phyloP scores from a whole-genome alignment of 2,329 filamentous ascomycete species.

The Sclerotinia spermophila region DNA sequence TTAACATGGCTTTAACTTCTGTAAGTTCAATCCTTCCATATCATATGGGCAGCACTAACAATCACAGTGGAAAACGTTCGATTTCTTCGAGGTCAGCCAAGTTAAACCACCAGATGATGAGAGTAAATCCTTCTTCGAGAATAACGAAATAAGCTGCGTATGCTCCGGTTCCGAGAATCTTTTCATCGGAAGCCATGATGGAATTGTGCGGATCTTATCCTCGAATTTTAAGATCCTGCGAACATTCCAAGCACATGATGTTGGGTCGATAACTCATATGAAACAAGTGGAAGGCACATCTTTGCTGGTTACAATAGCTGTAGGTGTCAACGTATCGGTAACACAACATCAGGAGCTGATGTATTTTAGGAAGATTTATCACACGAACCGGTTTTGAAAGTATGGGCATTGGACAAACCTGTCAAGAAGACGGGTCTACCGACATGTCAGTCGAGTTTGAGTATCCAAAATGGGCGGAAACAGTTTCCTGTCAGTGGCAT shows the following conservation, averaged over 20 bases:
- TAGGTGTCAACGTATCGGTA: constrained; percentile 36
- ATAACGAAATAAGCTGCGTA: constrained; percentile 76
- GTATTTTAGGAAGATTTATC: constrained; percentile 71
- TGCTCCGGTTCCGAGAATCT: constrained; percentile 85
- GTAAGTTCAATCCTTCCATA: constrained; percentile 15
- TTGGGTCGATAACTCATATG: constrained; percentile 80
- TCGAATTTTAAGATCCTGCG: constrained; percentile 81
- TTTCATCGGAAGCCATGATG: constrained; percentile 83
- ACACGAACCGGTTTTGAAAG: constrained; percentile 83
- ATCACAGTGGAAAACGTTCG: constrained; percentile 90
- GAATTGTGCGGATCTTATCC: constrained; percentile 82
- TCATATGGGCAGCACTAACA: constrained; percentile 9
- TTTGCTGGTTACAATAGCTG: constrained; percentile 75
- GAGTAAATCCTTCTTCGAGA: constrained; percentile 73
- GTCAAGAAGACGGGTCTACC: constrained; percentile 92
- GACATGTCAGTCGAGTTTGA: constrained; percentile 80
- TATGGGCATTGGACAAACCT: constrained; percentile 93
- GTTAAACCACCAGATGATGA: constrained; percentile 76
- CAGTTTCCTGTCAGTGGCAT: constrained; percentile 72
- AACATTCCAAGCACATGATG: constrained; percentile 82
- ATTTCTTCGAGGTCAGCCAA: constrained; percentile 95
- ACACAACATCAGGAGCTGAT: constrained; percentile 30
- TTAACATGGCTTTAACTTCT: constrained; percentile 32
- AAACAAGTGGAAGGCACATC: constrained; percentile 86
- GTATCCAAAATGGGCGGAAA: constrained; percentile 83